These are phyloP conservation scores for Naematelia aurantialba DNA, from an alignment of 768 basidiomycete genomes.

Conservation along the genomic window DNA sequence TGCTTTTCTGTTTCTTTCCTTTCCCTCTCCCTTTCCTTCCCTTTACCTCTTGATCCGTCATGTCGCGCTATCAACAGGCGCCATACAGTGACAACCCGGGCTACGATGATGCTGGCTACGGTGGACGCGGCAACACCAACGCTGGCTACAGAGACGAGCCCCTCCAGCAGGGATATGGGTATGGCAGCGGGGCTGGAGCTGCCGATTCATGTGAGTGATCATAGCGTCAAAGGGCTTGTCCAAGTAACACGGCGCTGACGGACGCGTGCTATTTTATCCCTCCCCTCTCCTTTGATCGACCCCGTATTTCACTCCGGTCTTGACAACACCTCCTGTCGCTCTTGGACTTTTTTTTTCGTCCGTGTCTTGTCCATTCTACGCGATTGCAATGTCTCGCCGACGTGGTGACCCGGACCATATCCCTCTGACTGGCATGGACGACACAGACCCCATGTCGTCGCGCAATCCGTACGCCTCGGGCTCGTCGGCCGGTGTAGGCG, in stretches of 20 bases:
- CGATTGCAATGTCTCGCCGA: constrained; percentile 6
- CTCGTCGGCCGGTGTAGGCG: constrained; percentile 4
- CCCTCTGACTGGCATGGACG: constrained; percentile 4
- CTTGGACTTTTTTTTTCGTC: neutral
- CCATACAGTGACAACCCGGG: constrained; percentile 36
- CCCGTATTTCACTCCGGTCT: neutral
- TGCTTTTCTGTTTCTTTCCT: neutral
- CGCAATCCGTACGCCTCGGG: constrained; percentile 36
- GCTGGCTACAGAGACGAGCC: constrained; percentile 18
- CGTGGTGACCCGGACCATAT: constrained; percentile 5
- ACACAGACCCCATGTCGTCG: constrained; percentile 39
- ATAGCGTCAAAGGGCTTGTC: neutral
- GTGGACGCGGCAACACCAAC: constrained; percentile 10
- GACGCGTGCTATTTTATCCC: neutral
- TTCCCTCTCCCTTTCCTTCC: neutral
- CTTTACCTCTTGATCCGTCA: constrained; percentile 7
- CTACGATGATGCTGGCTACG: constrained; percentile 25
- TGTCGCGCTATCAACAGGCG: constrained; percentile 40
- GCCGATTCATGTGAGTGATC: constrained; percentile 8
- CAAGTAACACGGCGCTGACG: neutral
- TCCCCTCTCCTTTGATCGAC: neutral
- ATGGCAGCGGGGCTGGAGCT: neutral
- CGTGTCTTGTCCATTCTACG: neutral
- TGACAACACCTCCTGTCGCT: neutral
- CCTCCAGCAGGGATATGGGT: constrained; percentile 1